Evolutionary conservation across 1,139 yeast genomes (phyloP).

Genomic region (Pichia sp.): DNA sequence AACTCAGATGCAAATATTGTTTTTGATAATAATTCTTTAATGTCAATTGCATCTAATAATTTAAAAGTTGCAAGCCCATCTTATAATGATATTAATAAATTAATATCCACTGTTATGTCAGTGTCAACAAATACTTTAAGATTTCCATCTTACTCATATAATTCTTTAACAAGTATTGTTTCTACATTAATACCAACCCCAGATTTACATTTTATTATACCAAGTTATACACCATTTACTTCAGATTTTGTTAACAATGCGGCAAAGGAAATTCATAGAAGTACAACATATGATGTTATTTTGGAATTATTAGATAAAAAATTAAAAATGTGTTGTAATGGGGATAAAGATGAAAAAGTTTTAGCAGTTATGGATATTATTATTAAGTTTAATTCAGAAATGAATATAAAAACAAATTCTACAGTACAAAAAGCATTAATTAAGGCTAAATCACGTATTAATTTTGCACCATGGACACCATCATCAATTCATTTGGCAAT

Average conservation of each 20-base stretch:
- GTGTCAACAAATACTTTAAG: slow-evolving; percentile 81
- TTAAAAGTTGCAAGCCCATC: slow-evolving; percentile 40
- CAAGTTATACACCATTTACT: slow-evolving; percentile 85
- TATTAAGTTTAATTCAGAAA: slow-evolving; percentile 49
- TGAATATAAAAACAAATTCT: slow-evolving; percentile 39
- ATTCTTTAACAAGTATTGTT: slow-evolving; percentile 74
- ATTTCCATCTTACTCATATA: slow-evolving; percentile 89
- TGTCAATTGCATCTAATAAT: slow-evolving; percentile 54
- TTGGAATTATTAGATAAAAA: slow-evolving; percentile 76
- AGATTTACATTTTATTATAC: slow-evolving; percentile 76
- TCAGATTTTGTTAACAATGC: slow-evolving; percentile 49
- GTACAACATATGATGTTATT: slow-evolving; percentile 78
- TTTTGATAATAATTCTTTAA: slow-evolving; percentile 82
- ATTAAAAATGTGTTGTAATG: slow-evolving; percentile 63
- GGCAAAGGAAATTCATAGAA: slow-evolving; percentile 58
- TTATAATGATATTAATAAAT: slow-evolving; percentile 73
- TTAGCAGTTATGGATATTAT: slow-evolving; percentile 70
- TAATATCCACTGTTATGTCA: slow-evolving; percentile 79
- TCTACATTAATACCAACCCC: slow-evolving; percentile 87
- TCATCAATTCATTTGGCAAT: slow-evolving; percentile 73
- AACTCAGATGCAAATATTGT: slow-evolving; percentile 82
- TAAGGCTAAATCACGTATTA: slow-evolving; percentile 70
- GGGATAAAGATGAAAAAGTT: slow-evolving; percentile 42
- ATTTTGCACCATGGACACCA: slow-evolving; percentile 84
- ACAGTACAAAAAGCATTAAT: slow-evolving; percentile 68